Conservation (phyloP, 345 rosid genomes). For the Heritiera fomes region DNA sequence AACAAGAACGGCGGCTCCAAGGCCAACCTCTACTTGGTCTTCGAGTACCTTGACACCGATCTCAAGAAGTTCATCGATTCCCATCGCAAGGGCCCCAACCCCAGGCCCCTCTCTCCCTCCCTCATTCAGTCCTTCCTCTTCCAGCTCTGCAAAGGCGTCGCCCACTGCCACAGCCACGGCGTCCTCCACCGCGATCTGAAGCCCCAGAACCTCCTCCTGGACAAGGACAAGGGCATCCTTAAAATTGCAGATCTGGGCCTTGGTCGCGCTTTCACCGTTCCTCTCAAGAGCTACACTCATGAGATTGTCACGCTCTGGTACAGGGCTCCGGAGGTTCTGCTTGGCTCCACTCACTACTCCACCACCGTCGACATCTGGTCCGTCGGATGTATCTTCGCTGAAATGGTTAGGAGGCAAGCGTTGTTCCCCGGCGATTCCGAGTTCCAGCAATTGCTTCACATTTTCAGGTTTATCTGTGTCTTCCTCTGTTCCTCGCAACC, state of each 20-base stretch:
- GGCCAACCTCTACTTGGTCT: too few species aligned
- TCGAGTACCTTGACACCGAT: constrained; percentile 61
- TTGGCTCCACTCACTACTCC: too few species aligned
- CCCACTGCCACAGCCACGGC: constrained; percentile 90
- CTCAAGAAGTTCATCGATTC: constrained; percentile 85
- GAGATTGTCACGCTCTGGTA: constrained; percentile 97
- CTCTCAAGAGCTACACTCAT: constrained; percentile 61
- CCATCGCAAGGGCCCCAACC: constrained; percentile 67
- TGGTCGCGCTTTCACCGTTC: constrained; percentile 85
- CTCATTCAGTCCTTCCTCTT: constrained; percentile 71
- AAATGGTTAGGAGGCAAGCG: constrained; percentile 87
- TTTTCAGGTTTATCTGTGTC: constrained; percentile 55
- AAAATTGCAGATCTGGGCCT: constrained; percentile 87
- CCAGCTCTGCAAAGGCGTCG: constrained; percentile 90
- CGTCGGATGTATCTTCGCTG: constrained; percentile 81
- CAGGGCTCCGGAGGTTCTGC: constrained; percentile 86
- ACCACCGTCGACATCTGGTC: too few species aligned
- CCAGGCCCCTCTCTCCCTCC: constrained; percentile 49
- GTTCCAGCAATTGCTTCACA: constrained; percentile 88
- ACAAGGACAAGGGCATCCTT: constrained; percentile 72
- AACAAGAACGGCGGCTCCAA: too few species aligned
- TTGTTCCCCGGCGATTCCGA: constrained; percentile 89
- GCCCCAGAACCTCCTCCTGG: constrained; percentile 76
- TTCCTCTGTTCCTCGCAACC: not conserved
- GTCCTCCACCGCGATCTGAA: constrained; percentile 88